A percentile compares a stretch with the other conserved stretches of the same genome.
Conservation (phyloP, 257 asterid genomes). For the Phtheirospermum japonicum region DNA sequence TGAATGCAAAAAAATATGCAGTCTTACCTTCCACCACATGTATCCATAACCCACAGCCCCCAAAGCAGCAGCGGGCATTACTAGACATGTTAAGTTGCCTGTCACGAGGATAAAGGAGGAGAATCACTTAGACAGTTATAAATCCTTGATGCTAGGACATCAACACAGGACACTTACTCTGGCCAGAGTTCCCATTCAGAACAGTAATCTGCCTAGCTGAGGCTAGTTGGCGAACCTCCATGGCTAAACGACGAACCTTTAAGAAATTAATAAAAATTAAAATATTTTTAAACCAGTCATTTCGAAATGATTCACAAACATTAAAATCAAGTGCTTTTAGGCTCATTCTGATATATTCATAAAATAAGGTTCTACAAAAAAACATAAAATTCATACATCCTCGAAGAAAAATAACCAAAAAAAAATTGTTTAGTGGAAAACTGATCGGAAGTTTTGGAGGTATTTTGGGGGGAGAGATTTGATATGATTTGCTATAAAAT, state of each 20-base stretch:
- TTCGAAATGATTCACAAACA: background rate
- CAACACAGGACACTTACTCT: conserved; percentile 29
- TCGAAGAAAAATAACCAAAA: background rate
- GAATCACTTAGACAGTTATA: background rate
- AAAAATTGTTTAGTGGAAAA: background rate
- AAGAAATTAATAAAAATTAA: conserved; percentile 20
- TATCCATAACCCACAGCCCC: conserved; percentile 81
- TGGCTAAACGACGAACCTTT: conserved; percentile 61
- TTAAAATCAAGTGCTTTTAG: conserved; percentile 4
- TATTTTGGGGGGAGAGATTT: background rate
- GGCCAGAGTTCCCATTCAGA: conserved; percentile 55
- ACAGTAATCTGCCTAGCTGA: conserved; percentile 52
- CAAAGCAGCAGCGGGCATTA: conserved; percentile 62
- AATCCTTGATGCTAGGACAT: background rate
- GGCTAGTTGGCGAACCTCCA: conserved; percentile 59
- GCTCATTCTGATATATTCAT: background rate
- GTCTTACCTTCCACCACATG: conserved; percentile 84
- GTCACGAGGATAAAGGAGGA: conserved; percentile 17
- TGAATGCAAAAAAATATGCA: background rate
- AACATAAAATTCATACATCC: background rate
- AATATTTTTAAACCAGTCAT: background rate
- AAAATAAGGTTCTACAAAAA: background rate
- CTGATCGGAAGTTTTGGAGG: background rate
- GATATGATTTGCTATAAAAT: background rate
- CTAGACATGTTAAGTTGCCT: conserved; percentile 47